These are phyloP conservation scores for Claviceps purpurea DNA, from an alignment of 2,329 filamentous ascomycete species.

Conservation along the genomic window DNA sequence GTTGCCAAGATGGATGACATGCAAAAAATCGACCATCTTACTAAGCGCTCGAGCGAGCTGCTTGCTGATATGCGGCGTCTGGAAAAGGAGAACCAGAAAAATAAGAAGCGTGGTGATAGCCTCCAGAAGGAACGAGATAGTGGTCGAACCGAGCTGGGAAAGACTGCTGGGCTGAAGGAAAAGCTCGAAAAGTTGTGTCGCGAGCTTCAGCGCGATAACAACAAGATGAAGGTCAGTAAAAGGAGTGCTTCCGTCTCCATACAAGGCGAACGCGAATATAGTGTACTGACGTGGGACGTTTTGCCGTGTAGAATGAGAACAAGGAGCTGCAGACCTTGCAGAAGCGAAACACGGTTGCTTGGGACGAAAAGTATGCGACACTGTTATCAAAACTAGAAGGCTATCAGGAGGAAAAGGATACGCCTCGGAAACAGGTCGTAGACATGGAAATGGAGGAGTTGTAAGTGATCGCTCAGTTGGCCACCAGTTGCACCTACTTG, in stretches of 20 bases:
- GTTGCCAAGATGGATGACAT: conserved; percentile 86
- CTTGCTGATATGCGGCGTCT: conserved; percentile 90
- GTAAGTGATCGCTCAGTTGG: conserved; percentile 34
- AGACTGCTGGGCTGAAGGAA: conserved; percentile 82
- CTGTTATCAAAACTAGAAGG: conserved; percentile 77
- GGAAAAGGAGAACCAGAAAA: conserved; percentile 87
- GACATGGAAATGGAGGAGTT: conserved; percentile 84
- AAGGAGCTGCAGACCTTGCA: conserved; percentile 80
- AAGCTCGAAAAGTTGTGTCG: conserved; percentile 93
- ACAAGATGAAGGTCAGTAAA: conserved; percentile 74
- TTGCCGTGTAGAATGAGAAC: conserved; percentile 60
- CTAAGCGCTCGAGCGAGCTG: conserved; percentile 82
- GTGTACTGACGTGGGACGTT: conserved; percentile 12
- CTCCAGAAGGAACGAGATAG: conserved; percentile 95
- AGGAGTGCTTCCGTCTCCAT: not conserved
- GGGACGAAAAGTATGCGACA: conserved; percentile 72
- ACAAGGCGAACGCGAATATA: not conserved
- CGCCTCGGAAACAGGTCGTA: conserved; percentile 64
- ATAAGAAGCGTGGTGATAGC: conserved; percentile 87
- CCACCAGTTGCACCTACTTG: not conserved
- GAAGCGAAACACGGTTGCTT: conserved; percentile 65
- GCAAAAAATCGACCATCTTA: conserved; percentile 80
- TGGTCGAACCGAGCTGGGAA: conserved; percentile 74
- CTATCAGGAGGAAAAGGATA: conserved; percentile 76
- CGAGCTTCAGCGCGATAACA: conserved; percentile 92